Percentiles rank a stretch among this genome's conserved stretches.
Conservation (phyloP, 1,139 yeast species). For the Candida sp. region DNA sequence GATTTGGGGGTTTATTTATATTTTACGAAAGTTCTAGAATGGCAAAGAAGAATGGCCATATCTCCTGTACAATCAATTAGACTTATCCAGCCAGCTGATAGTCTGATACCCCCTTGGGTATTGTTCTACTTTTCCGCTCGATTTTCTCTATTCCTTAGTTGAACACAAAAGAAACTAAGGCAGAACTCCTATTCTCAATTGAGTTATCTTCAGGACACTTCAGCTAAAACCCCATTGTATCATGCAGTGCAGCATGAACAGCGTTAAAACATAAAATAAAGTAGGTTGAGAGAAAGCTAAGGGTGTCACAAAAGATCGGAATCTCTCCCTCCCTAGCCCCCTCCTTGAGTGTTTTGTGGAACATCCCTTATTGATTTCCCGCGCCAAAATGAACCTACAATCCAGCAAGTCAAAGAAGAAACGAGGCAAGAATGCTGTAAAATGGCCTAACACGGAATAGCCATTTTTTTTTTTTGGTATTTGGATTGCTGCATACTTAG, state of each 20-base stretch:
- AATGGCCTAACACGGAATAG: background rate
- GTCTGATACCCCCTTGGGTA: background rate
- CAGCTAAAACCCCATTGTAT: too few relatives aligned
- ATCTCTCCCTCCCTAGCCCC: too few relatives aligned
- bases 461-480: too few relatives aligned
- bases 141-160: background rate
- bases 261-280: too few relatives aligned
- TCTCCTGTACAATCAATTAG: too few relatives aligned
- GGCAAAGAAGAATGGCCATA: background rate
- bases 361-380: background rate
- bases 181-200: too few relatives aligned
- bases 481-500: background rate
- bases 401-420: background rate
- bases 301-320: too few relatives aligned
- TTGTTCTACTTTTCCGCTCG: background rate
- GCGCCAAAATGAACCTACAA: background rate
- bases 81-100: too few relatives aligned
- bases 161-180: background rate
- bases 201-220: too few relatives aligned
- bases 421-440: background rate
- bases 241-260: background rate
- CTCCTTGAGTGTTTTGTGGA: background rate
- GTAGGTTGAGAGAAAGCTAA: too few relatives aligned
- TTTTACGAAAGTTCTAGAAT: slow-evolving; percentile 7
- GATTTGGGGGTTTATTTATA: background rate